Evolutionary conservation across 2,329 filamentous ascomycete genomes (phyloP).

Genomic region (Parasarocladium wereldwijsianum): DNA sequence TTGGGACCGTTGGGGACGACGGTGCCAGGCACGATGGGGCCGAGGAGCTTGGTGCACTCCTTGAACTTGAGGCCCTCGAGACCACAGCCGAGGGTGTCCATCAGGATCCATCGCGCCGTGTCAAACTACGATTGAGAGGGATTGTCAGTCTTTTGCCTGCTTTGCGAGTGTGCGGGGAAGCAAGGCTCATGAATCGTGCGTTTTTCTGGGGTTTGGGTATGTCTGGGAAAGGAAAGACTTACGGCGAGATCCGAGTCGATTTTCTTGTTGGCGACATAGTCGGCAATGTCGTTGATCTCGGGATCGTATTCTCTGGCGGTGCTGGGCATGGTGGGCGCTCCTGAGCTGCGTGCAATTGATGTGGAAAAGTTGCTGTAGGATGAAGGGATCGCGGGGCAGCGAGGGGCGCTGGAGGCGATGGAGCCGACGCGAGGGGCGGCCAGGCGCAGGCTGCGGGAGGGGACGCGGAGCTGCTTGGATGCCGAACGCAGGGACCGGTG

Average conservation of each 20-base stretch:
- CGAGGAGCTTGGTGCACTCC: conserved; percentile 89
- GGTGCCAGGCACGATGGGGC: conserved; percentile 81
- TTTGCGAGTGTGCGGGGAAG: too few species aligned
- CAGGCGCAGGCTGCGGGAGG: conserved; percentile 21
- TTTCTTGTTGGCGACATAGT: conserved; percentile 84
- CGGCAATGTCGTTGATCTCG: conserved; percentile 89
- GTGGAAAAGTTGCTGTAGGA: conserved; percentile 32
- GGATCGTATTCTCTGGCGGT: conserved; percentile 59
- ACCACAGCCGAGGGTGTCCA: conserved; percentile 93
- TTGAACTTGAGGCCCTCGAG: conserved; percentile 91
- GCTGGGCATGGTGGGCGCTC: conserved; percentile 30
- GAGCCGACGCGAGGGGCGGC: conserved; percentile 18
- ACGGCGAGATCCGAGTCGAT: conserved; percentile 89
- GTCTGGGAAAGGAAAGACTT: conserved; percentile 26
- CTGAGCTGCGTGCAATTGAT: conserved; percentile 29
- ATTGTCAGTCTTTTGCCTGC: too few species aligned
- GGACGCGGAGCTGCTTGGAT: conserved; percentile 37
- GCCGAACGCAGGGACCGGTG: conserved; percentile 38
- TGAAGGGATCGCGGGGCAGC: conserved; percentile 19
- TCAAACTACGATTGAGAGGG: conserved; percentile 49
- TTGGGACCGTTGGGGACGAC: conserved; percentile 81
- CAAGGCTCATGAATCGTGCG: too few species aligned
- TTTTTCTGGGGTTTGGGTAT: too few species aligned
- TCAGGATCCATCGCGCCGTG: conserved; percentile 89
- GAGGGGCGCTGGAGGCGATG: conserved; percentile 16